Percentiles rank a stretch among this genome's conserved stretches.
These are phyloP conservation scores for Globisporangium orthogonon DNA, from an alignment of 352 stramenopile genomes.

Conservation along the genomic window DNA sequence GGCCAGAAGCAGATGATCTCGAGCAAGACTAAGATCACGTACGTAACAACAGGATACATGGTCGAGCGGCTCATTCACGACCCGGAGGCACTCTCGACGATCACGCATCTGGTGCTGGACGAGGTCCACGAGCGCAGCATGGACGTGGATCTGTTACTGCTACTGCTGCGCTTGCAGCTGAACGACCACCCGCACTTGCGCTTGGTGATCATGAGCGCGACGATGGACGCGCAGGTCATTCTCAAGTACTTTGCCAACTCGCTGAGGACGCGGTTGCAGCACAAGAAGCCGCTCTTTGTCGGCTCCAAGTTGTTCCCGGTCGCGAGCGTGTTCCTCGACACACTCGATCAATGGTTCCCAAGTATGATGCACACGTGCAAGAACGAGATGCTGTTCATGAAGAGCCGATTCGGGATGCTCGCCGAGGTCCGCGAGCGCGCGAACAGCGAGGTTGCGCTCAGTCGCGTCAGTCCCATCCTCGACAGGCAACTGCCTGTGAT, in stretches of 20 bases:
- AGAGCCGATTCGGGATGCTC: slow-evolving; percentile 31
- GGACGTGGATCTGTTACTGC: slow-evolving; percentile 93
- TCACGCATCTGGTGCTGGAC: slow-evolving; percentile 95
- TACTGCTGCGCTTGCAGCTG: slow-evolving; percentile 86
- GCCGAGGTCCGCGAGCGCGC: slow-evolving; percentile 16
- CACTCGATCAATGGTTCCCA: slow-evolving; percentile 35
- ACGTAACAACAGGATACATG: slow-evolving; percentile 97
- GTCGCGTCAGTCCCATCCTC: slow-evolving; percentile 51
- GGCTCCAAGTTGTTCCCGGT: slow-evolving; percentile 77
- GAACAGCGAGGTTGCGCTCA: slow-evolving; percentile 42
- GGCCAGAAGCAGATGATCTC: slow-evolving; percentile 90
- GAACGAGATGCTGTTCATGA: slow-evolving; percentile 43
- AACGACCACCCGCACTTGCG: slow-evolving; percentile 61
- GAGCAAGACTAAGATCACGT: slow-evolving; percentile 90
- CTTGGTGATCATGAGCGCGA: slow-evolving; percentile 96
- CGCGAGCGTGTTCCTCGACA: slow-evolving; percentile 57
- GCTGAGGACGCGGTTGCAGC: slow-evolving; percentile 40
- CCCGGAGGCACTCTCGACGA: slow-evolving; percentile 70
- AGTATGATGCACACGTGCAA: slow-evolving; percentile 21
- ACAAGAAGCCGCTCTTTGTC: slow-evolving; percentile 67
- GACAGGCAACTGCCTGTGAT: slow-evolving; percentile 57
- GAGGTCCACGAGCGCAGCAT: slow-evolving; percentile 94
- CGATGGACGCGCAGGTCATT: slow-evolving; percentile 91
- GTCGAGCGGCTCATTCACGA: slow-evolving; percentile 93
- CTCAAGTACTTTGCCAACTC: slow-evolving; percentile 80